Percentiles rank a stretch among this genome's conserved stretches.
Evolutionary conservation across 2,329 filamentous ascomycete genomes (phyloP).

Genomic region (Dryadomyces sulphureus): DNA sequence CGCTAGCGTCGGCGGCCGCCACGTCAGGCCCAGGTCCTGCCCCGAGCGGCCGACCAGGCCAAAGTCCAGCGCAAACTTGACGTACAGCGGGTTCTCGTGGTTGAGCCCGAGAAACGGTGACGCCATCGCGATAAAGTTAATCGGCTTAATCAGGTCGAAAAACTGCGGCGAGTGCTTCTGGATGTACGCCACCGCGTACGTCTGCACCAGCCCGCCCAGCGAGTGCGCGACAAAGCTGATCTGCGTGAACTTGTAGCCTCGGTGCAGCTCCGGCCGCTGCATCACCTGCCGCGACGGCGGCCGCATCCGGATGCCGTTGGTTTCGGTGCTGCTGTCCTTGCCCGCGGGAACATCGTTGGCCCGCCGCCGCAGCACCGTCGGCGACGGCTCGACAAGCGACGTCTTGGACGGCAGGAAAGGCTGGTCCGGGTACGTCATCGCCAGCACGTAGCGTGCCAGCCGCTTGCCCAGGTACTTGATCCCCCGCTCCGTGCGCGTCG

Average conservation of each 20-base stretch:
- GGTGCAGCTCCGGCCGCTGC: slow-evolving; percentile 22
- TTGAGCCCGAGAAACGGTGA: slow-evolving; percentile 82
- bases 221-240: slow-evolving; percentile 94
- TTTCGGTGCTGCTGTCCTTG: slow-evolving; percentile 12
- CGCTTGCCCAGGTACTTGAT: slow-evolving; percentile 96
- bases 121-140: slow-evolving; percentile 83
- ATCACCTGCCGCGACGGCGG: slow-evolving; percentile 38
- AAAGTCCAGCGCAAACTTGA: slow-evolving; percentile 93
- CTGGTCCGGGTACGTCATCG: slow-evolving; percentile 87
- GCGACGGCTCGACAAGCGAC: slow-evolving; percentile 24
- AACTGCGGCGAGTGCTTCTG: slow-evolving; percentile 90
- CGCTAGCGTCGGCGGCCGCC: slow-evolving; percentile 76
- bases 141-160: slow-evolving; percentile 69
- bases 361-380: neutral
- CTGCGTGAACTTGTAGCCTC: slow-evolving; percentile 73
- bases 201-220: slow-evolving; percentile 77
- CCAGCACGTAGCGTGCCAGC: slow-evolving; percentile 77
- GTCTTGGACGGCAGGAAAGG: slow-evolving; percentile 60
- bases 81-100: slow-evolving; percentile 94
- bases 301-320: slow-evolving; percentile 1
- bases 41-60: slow-evolving; percentile 91
- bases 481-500: slow-evolving; percentile 78
- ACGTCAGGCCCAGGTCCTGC: slow-evolving; percentile 86
- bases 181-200: slow-evolving; percentile 90
- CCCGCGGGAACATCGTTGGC: too few relatives aligned